Conservation (phyloP, 345 rosid genomes). For the Melastoma malabathricum region DNA sequence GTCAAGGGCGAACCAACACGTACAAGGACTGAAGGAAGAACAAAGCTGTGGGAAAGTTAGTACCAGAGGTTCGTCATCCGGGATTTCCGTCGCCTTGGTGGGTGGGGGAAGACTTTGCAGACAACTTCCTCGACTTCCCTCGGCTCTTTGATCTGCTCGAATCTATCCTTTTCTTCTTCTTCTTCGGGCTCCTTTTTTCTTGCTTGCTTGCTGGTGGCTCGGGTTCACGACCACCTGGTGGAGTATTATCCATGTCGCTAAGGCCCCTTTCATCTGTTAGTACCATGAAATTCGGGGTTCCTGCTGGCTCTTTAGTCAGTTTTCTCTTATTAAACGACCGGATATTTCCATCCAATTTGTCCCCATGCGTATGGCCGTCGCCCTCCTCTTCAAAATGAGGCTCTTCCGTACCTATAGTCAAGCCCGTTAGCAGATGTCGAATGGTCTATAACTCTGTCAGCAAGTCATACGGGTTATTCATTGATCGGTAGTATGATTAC, state of each 20-base stretch:
- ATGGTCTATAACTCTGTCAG: too few species aligned
- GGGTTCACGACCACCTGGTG: conserved; percentile 1
- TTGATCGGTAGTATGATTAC: conserved; percentile 8
- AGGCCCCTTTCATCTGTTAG: conserved; percentile 31
- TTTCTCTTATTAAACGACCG: conserved; percentile 20
- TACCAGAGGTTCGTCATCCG: conserved; percentile 96
- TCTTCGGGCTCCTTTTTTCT: neutral
- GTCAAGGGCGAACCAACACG: conserved; percentile 3
- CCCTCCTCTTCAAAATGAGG: conserved; percentile 20
- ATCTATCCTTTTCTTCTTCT: conserved; percentile 14
- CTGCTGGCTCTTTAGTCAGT: conserved; percentile 22
- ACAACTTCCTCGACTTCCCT: conserved; percentile 10
- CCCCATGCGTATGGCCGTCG: conserved; percentile 16
- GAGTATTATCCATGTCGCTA: conserved; percentile 9
- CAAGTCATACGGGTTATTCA: too few species aligned
- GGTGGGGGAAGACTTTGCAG: conserved; percentile 10
- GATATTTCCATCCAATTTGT: conserved; percentile 31
- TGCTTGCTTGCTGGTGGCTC: neutral
- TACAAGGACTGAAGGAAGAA: neutral
- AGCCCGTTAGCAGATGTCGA: too few species aligned
- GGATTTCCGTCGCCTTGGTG: conserved; percentile 35
- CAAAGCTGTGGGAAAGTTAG: conserved; percentile 9
- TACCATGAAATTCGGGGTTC: conserved; percentile 15
- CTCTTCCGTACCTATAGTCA: conserved; percentile 23
- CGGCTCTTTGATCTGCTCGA: conserved; percentile 16